Evolutionary conservation across 176 grass and related monocot genomes (phyloP).

Genomic region (Poa pratensis): DNA sequence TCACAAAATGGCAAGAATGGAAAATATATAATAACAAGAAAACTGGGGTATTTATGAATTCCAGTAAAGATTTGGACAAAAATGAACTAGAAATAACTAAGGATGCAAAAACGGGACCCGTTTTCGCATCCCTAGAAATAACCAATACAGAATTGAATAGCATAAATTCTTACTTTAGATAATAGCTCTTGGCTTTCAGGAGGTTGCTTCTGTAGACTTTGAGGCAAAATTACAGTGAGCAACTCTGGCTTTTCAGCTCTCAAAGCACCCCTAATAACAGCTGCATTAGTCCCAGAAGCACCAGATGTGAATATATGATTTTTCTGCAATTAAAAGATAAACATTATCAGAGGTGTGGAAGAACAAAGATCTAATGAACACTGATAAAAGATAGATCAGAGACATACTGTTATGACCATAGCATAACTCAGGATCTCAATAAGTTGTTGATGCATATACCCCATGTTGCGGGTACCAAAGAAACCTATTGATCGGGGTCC

Average conservation of each 20-base stretch:
- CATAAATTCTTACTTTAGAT: slow-evolving; percentile 73
- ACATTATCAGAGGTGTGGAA: not conserved
- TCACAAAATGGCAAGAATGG: not conserved
- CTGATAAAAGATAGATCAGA: slow-evolving; percentile 9
- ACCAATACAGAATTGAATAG: slow-evolving; percentile 10
- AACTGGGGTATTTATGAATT: not conserved
- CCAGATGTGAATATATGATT: slow-evolving; percentile 99
- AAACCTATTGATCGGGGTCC: slow-evolving; percentile 93
- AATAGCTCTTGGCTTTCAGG: slow-evolving; percentile 96
- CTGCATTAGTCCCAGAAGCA: slow-evolving; percentile 97
- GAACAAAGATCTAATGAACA: slow-evolving; percentile 7
- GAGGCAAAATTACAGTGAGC: slow-evolving; percentile 98
- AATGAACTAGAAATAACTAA: slow-evolving; percentile 28
- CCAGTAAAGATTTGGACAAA: not conserved
- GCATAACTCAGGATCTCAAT: slow-evolving; percentile 99
- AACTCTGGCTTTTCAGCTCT: slow-evolving; percentile 97
- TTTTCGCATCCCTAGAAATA: no score
- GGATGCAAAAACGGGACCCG: no score
- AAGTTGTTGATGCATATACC: slow-evolving; percentile 98
- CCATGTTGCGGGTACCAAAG: slow-evolving; percentile 98
- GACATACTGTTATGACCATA: slow-evolving; percentile 97
- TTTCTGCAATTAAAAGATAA: slow-evolving; percentile 68
- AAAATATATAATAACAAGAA: not conserved
- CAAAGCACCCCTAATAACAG: slow-evolving; percentile 98
- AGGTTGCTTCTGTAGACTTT: slow-evolving; percentile 93